phyloP scores from a whole-genome alignment of 441 rosid species.

The Aleurites moluccanus region DNA sequence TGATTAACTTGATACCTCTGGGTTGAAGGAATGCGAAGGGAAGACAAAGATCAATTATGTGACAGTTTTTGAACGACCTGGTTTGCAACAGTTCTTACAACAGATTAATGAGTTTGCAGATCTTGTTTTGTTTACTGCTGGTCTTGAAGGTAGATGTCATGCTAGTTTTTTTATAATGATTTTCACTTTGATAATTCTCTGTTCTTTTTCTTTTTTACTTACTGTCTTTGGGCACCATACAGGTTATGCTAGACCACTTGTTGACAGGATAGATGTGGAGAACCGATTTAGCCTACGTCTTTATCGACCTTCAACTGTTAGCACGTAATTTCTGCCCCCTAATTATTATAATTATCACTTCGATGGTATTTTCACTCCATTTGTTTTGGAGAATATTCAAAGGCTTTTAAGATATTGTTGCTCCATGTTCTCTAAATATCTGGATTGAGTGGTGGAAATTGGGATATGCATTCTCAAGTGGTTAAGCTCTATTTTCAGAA shows the following conservation, averaged over 20 bases:
- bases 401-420: neutral
- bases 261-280: slow-evolving; percentile 72
- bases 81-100: slow-evolving; percentile 69
- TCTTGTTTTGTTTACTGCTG: slow-evolving; percentile 89
- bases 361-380: neutral
- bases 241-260: slow-evolving; percentile 93
- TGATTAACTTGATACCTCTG: slow-evolving; percentile 28
- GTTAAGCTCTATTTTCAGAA: neutral
- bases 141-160: slow-evolving; percentile 71
- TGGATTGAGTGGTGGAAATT: neutral
- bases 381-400: neutral
- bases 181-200: neutral
- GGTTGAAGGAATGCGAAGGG: slow-evolving; percentile 71
- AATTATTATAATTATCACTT: neutral
- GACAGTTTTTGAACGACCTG: slow-evolving; percentile 92
- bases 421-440: neutral
- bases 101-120: slow-evolving; percentile 71
- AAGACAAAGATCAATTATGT: slow-evolving; percentile 65
- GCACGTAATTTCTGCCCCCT: slow-evolving; percentile 58
- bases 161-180: neutral
- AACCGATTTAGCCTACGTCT: slow-evolving; percentile 64
- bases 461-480: neutral
- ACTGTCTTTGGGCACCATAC: slow-evolving; percentile 12
- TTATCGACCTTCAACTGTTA: slow-evolving; percentile 85
- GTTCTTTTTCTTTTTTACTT: slow-evolving; percentile 7